Percentiles rank a stretch among this genome's conserved stretches.
Evolutionary conservation across 768 basidiomycete genomes (phyloP).

Genomic region (Tylopilus intermedius): DNA sequence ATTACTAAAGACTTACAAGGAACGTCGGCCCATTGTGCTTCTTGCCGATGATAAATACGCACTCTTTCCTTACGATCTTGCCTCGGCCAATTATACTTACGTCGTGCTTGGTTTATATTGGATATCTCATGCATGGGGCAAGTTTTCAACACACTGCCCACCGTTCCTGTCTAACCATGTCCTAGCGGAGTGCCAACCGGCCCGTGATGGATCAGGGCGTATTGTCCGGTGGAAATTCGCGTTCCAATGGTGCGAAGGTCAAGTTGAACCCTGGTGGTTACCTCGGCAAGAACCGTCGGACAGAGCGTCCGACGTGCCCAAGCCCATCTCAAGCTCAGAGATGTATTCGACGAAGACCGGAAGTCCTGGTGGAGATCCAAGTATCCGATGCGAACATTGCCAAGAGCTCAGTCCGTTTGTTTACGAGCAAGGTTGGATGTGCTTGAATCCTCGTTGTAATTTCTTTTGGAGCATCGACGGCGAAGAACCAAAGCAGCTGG

Average conservation of each 20-base stretch:
- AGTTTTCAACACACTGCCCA: constrained; percentile 1
- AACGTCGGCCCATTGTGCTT: constrained; percentile 59
- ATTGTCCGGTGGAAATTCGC: constrained; percentile 80
- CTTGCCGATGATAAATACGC: constrained; percentile 72
- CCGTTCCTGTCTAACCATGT: constrained; percentile 14
- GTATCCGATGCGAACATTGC: constrained; percentile 41
- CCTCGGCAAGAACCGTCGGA: constrained; percentile 1
- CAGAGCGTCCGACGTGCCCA: not conserved
- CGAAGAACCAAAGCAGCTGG: constrained; percentile 34
- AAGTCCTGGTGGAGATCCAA: not conserved
- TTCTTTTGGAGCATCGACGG: constrained; percentile 47
- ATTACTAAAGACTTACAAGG: constrained; percentile 52
- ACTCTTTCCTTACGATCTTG: constrained; percentile 67
- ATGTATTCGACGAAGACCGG: not conserved
- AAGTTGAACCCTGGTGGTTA: constrained; percentile 55
- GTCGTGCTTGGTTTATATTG: constrained; percentile 57
- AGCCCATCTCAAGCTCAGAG: not conserved
- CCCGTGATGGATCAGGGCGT: constrained; percentile 42
- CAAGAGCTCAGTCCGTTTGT: constrained; percentile 43
- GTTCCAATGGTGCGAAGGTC: constrained; percentile 77
- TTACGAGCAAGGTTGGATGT: constrained; percentile 56
- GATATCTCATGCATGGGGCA: constrained; percentile 56
- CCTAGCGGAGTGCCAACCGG: constrained; percentile 56
- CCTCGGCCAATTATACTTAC: constrained; percentile 44
- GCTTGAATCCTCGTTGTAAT: constrained; percentile 55